Conservation (phyloP, 2,329 filamentous ascomycete species). For the Xylariomycetidae sp. region DNA sequence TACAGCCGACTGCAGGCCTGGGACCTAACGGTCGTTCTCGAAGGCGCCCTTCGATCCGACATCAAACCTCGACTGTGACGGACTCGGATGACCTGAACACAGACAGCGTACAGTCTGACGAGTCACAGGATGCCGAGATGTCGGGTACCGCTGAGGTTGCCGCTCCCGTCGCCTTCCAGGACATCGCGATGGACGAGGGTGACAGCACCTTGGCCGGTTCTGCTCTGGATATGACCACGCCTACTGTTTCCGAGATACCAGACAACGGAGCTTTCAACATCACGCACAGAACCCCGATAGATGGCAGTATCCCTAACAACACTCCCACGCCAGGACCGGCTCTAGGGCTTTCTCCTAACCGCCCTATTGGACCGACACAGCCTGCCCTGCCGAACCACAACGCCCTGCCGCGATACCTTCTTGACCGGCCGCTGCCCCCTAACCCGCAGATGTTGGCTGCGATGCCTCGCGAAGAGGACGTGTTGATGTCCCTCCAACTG, state of each 20-base stretch:
- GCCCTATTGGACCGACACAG: slow-evolving; percentile 66
- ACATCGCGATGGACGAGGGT: slow-evolving; percentile 72
- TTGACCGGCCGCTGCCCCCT: slow-evolving; percentile 65
- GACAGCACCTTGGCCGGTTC: slow-evolving; percentile 73
- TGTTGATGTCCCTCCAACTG: slow-evolving; percentile 94
- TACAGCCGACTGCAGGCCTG: slow-evolving; percentile 46
- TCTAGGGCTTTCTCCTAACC: slow-evolving; percentile 68
- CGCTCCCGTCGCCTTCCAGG: slow-evolving; percentile 76
- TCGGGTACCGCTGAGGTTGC: slow-evolving; percentile 76
- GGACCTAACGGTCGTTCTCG: slow-evolving; percentile 51
- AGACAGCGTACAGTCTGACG: slow-evolving; percentile 77
- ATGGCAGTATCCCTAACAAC: slow-evolving; percentile 76
- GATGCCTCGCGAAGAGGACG: slow-evolving; percentile 95
- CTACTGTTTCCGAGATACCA: slow-evolving; percentile 76
- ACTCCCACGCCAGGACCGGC: slow-evolving; percentile 58
- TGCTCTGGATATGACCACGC: slow-evolving; percentile 67
- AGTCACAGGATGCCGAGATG: slow-evolving; percentile 69
- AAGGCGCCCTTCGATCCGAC: slow-evolving; percentile 77
- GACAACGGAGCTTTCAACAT: slow-evolving; percentile 92
- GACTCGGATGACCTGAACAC: slow-evolving; percentile 82
- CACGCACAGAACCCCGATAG: slow-evolving; percentile 75
- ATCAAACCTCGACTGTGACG: slow-evolving; percentile 84
- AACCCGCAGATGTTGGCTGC: slow-evolving; percentile 73
- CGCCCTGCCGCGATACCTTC: slow-evolving; percentile 71
- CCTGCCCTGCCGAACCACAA: slow-evolving; percentile 61